These are phyloP conservation scores for Trichoderma atrobrunneum DNA, from an alignment of 2,329 filamentous ascomycete genomes.

Conservation along the genomic window DNA sequence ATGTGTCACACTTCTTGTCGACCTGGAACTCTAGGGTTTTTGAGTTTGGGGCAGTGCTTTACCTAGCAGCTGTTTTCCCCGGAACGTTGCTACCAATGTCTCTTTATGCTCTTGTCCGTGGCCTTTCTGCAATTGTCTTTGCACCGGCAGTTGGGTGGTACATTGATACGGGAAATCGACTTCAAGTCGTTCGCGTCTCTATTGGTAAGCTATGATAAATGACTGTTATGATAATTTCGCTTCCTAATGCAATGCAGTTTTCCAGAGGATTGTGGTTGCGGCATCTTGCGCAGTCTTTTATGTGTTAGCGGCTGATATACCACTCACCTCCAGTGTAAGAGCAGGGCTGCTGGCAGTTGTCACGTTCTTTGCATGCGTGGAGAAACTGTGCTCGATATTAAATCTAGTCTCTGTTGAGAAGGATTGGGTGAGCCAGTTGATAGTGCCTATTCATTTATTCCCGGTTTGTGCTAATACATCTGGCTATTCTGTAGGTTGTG, in stretches of 20 bases:
- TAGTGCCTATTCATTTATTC: neutral
- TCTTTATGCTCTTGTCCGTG: slow-evolving; percentile 64
- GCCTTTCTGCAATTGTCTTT: slow-evolving; percentile 55
- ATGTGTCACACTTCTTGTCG: slow-evolving; percentile 59
- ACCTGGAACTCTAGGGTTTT: slow-evolving; percentile 64
- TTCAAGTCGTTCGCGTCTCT: slow-evolving; percentile 50
- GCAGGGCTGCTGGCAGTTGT: neutral
- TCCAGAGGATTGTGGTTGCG: slow-evolving; percentile 45
- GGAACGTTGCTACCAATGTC: slow-evolving; percentile 64
- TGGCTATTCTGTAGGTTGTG: slow-evolving; percentile 27
- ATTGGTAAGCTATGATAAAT: slow-evolving; percentile 35
- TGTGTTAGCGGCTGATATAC: slow-evolving; percentile 20
- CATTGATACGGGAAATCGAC: slow-evolving; percentile 55
- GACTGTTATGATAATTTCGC: neutral
- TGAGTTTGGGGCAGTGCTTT: slow-evolving; percentile 61
- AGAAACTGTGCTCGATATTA: slow-evolving; percentile 63
- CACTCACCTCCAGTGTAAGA: neutral
- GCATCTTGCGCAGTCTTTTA: slow-evolving; percentile 48
- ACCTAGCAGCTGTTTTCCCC: slow-evolving; percentile 54
- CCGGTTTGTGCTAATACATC: neutral
- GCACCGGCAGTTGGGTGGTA: slow-evolving; percentile 56
- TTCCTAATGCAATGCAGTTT: slow-evolving; percentile 24
- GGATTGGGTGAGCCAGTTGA: slow-evolving; percentile 57
- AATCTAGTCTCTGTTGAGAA: slow-evolving; percentile 68
- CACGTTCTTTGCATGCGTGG: slow-evolving; percentile 57